phyloP scores from a whole-genome alignment of 2,329 filamentous ascomycete genomes.

The Chrysosphaeria jannelii region DNA sequence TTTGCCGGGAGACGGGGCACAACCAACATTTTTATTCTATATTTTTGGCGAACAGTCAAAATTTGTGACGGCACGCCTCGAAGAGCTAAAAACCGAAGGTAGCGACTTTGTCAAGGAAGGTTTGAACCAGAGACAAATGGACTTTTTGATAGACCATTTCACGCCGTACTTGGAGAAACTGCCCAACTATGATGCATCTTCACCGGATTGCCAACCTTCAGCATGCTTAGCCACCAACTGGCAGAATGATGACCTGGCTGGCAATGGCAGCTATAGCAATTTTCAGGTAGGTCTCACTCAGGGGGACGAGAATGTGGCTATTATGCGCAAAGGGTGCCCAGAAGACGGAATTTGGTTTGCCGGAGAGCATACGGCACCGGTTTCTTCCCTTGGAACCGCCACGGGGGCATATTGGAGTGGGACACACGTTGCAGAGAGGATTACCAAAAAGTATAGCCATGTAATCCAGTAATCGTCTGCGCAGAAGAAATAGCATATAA shows the following conservation, averaged over 20 bases:
- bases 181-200: constrained; percentile 27
- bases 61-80: constrained; percentile 18
- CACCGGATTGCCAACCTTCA: constrained; percentile 27
- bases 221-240: constrained; percentile 43
- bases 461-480: too few species aligned
- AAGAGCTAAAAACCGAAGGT: constrained; percentile 10
- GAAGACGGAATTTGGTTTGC: constrained; percentile 54
- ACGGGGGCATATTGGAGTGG: constrained; percentile 86
- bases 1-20: constrained; percentile 23
- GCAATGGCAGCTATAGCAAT: constrained; percentile 59
- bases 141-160: constrained; percentile 34
- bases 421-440: too few species aligned
- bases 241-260: constrained; percentile 50
- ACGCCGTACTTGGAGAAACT: constrained; percentile 48
- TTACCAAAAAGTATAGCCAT: too few species aligned
- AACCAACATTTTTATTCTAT: constrained; percentile 71
- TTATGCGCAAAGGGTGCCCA: constrained; percentile 29
- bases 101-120: neutral
- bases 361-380: constrained; percentile 72
- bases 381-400: constrained; percentile 63
- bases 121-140: constrained; percentile 16
- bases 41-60: constrained; percentile 31
- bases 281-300: constrained; percentile 47
- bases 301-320: constrained; percentile 41
- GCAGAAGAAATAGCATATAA: too few species aligned